These are phyloP conservation scores for Cladosporium sphaerospermum DNA, from an alignment of 2,329 filamentous ascomycete genomes.

Conservation along the genomic window DNA sequence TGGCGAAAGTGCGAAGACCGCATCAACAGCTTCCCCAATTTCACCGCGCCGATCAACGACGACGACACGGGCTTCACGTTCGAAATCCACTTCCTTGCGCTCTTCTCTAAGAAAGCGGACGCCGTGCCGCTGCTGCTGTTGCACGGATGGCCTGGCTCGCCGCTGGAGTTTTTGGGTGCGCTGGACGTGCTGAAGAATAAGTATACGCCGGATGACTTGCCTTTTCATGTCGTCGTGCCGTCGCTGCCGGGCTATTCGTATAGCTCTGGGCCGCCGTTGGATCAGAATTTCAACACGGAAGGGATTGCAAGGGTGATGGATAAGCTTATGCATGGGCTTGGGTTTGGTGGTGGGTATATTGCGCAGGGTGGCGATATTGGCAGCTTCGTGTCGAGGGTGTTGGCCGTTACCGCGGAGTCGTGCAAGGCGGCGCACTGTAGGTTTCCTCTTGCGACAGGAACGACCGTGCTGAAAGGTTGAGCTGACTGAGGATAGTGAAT, in stretches of 20 bases:
- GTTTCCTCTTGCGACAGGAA: neutral
- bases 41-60: slow-evolving; percentile 38
- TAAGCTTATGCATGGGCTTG: slow-evolving; percentile 47
- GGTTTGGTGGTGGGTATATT: slow-evolving; percentile 48
- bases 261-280: slow-evolving; percentile 43
- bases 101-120: slow-evolving; percentile 46
- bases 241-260: slow-evolving; percentile 51
- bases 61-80: slow-evolving; percentile 29
- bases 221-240: slow-evolving; percentile 53
- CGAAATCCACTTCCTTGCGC: slow-evolving; percentile 48
- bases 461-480: neutral
- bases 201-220: slow-evolving; percentile 46
- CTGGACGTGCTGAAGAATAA: slow-evolving; percentile 41
- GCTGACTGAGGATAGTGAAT: slow-evolving; percentile 11
- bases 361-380: slow-evolving; percentile 55
- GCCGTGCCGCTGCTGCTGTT: slow-evolving; percentile 47
- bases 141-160: slow-evolving; percentile 52
- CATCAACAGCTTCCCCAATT: slow-evolving; percentile 49
- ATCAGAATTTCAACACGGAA: slow-evolving; percentile 37
- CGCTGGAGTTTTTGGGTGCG: slow-evolving; percentile 51
- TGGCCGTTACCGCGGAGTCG: slow-evolving; percentile 38
- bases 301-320: slow-evolving; percentile 44
- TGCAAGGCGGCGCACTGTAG: slow-evolving; percentile 41
- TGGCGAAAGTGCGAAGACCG: slow-evolving; percentile 40
- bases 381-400: slow-evolving; percentile 36